Percentiles rank a stretch among this genome's conserved stretches.
phyloP scores from a whole-genome alignment of 495 filamentous ascomycete species.

The Penicillium mononematosum region DNA sequence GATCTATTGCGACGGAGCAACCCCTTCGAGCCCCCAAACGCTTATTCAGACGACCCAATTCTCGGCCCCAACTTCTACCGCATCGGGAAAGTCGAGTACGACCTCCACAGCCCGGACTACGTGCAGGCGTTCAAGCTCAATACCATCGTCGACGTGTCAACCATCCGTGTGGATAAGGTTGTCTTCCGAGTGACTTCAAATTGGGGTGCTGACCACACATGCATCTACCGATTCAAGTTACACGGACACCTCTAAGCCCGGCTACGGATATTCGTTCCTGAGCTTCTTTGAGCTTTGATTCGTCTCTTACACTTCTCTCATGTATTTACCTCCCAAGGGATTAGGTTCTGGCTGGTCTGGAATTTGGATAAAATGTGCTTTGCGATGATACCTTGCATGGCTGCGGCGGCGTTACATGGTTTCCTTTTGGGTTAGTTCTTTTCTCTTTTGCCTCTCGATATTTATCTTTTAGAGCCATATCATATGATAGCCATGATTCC shows the following conservation, averaged over 20 bases:
- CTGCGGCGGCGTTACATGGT: constrained; percentile 5
- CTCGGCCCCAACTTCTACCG: constrained; percentile 43
- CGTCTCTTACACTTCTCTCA: background rate
- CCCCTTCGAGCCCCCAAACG: constrained; percentile 22
- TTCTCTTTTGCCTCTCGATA: background rate
- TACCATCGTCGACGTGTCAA: constrained; percentile 36
- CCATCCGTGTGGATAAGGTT: constrained; percentile 40
- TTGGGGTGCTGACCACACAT: constrained; percentile 48
- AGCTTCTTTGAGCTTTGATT: background rate
- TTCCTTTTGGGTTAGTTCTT: background rate
- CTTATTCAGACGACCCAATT: constrained; percentile 36
- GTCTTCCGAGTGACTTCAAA: constrained; percentile 48
- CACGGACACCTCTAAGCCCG: constrained; percentile 38
- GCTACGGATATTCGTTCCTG: background rate
- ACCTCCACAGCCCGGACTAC: constrained; percentile 32
- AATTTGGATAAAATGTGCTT: constrained; percentile 11
- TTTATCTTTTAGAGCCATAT: constrained; percentile 3
- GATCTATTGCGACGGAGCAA: constrained; percentile 32
- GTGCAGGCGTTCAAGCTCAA: constrained; percentile 39
- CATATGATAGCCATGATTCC: constrained; percentile 11
- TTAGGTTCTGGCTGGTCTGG: background rate
- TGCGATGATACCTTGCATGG: constrained; percentile 16
- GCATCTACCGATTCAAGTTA: constrained; percentile 47
- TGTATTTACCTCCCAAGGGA: constrained; percentile 3
- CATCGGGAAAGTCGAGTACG: constrained; percentile 46